Conservation (phyloP, 2,329 filamentous ascomycete species). For the Phaeophleospora eucalypticola region DNA sequence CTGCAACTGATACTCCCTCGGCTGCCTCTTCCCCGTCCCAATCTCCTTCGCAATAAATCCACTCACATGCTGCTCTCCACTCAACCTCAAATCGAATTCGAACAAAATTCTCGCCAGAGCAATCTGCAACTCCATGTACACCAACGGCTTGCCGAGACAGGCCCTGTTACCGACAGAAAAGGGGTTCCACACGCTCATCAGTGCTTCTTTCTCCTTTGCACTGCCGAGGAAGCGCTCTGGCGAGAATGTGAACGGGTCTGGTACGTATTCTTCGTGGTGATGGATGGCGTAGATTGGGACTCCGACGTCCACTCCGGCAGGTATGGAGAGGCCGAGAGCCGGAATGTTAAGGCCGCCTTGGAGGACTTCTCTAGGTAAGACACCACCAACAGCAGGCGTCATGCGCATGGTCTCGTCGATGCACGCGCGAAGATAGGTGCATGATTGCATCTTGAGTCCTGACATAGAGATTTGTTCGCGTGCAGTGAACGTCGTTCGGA, state of each 20-base stretch:
- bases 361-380: slow-evolving; percentile 34
- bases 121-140: slow-evolving; percentile 26
- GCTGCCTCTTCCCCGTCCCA: slow-evolving; percentile 54
- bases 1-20: slow-evolving; percentile 62
- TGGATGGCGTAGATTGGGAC: slow-evolving; percentile 36
- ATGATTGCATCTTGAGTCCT: slow-evolving; percentile 33
- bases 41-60: slow-evolving; percentile 44
- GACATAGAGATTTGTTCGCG: slow-evolving; percentile 25
- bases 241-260: slow-evolving; percentile 24
- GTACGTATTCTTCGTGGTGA: slow-evolving; percentile 32
- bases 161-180: slow-evolving; percentile 67
- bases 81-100: slow-evolving; percentile 25
- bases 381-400: slow-evolving; percentile 39
- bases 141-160: slow-evolving; percentile 61
- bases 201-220: slow-evolving; percentile 15
- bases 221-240: slow-evolving; percentile 27
- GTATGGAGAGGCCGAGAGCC: slow-evolving; percentile 34
- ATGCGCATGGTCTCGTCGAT: slow-evolving; percentile 48
- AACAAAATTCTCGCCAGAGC: slow-evolving; percentile 24
- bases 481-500: slow-evolving; percentile 34
- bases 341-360: slow-evolving; percentile 30
- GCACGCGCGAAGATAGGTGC: slow-evolving; percentile 43
- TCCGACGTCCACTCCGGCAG: slow-evolving; percentile 34
- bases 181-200: slow-evolving; percentile 66
- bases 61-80: slow-evolving; percentile 48